phyloP scores from a whole-genome alignment of 106 monocot genomes.

The Allium sativum region DNA sequence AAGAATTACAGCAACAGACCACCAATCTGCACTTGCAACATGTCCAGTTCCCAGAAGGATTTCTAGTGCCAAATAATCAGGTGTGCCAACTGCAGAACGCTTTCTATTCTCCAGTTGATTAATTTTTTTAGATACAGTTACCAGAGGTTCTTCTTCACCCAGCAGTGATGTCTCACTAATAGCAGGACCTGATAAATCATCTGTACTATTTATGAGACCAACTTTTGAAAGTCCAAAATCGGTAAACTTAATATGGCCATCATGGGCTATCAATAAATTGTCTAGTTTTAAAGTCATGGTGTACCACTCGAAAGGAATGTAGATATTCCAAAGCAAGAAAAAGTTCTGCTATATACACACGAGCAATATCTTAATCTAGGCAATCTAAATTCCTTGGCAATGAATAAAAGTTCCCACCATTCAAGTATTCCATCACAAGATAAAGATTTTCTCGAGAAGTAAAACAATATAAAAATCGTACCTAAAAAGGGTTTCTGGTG shows the following conservation, averaged over 20 bases:
- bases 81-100: constrained; percentile 98
- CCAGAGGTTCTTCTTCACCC: constrained; percentile 86
- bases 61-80: constrained; percentile 98
- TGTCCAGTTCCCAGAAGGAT: constrained; percentile 97
- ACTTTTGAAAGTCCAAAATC: constrained; percentile 99
- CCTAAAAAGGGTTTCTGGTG: constrained; percentile 19
- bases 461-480: constrained; percentile 65
- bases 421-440: too few relatives aligned
- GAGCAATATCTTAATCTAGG: constrained; percentile 48
- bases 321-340: constrained; percentile 80
- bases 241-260: constrained; percentile 92
- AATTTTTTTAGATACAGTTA: constrained; percentile 43
- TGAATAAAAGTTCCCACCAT: constrained; percentile 69
- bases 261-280: constrained; percentile 56
- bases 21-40: constrained; percentile 98
- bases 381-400: constrained; percentile 55
- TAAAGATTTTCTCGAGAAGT: constrained; percentile 63
- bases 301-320: constrained; percentile 54
- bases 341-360: too few relatives aligned
- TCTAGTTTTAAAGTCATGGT: constrained; percentile 72
- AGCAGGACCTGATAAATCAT: constrained; percentile 92
- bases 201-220: constrained; percentile 97
- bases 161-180: constrained; percentile 75
- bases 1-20: constrained; percentile 98
- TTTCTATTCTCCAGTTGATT: constrained; percentile 74